These are phyloP conservation scores for Aleurites moluccanus DNA, from an alignment of 441 rosid species.

Conservation along the genomic window DNA sequence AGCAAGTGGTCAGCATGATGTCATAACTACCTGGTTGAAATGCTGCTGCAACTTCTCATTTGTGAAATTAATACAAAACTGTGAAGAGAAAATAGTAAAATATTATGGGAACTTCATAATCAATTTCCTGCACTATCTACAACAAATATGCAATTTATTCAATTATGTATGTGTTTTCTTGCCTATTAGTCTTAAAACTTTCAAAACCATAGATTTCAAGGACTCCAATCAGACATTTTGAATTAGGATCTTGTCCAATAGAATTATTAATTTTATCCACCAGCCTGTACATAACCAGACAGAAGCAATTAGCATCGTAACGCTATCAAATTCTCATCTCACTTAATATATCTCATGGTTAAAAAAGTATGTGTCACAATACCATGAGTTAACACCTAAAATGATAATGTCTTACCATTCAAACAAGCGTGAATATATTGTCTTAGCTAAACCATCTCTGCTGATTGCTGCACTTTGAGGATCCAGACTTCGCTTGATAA, in stretches of 20 bases:
- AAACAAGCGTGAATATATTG: conserved; percentile 70
- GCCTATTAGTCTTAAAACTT: conserved; percentile 96
- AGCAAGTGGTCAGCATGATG: conserved; percentile 13
- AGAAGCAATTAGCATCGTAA: conserved; percentile 17
- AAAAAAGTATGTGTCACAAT: not conserved
- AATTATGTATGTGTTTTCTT: conserved; percentile 7
- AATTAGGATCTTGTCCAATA: conserved; percentile 76
- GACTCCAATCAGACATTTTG: conserved; percentile 77
- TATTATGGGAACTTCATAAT: conserved; percentile 10
- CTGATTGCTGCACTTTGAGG: conserved; percentile 74
- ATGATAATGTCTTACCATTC: conserved; percentile 56
- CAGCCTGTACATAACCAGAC: conserved; percentile 51
- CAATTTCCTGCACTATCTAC: conserved; percentile 4
- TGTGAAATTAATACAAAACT: conserved; percentile 97
- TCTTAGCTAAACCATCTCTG: conserved; percentile 90
- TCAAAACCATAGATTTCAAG: conserved; percentile 94
- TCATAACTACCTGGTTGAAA: conserved; percentile 79
- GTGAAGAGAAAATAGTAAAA: conserved; percentile 30
- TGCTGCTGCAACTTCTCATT: conserved; percentile 99
- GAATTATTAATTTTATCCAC: conserved; percentile 74
- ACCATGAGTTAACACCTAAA: not conserved
- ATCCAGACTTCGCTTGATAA: conserved; percentile 80
- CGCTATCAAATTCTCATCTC: not conserved
- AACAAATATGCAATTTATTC: not conserved
- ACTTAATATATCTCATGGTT: conserved; percentile 5